A percentile compares a stretch with the other conserved stretches of the same genome.
These are phyloP conservation scores for Diutina scorzettiae DNA, from an alignment of 1,139 yeast genomes.

Conservation along the genomic window DNA sequence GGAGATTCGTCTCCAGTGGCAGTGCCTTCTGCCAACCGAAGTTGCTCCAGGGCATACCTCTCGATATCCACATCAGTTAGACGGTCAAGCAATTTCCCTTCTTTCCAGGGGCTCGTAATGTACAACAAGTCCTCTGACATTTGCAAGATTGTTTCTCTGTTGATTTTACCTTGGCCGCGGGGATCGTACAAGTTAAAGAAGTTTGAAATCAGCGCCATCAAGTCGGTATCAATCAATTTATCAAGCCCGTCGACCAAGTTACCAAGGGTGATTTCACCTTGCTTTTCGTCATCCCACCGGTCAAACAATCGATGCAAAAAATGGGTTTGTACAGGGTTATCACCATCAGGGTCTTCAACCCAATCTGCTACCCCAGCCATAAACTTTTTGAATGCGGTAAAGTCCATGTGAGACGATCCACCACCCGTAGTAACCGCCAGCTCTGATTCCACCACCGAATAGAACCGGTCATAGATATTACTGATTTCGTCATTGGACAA, in stretches of 20 bases:
- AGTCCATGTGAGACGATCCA: slow-evolving; percentile 64
- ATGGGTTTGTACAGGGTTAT: slow-evolving; percentile 18
- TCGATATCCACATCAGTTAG: slow-evolving; percentile 53
- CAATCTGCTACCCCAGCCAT: slow-evolving; percentile 78
- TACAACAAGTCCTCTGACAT: slow-evolving; percentile 80
- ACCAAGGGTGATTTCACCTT: slow-evolving; percentile 49
- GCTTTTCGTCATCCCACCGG: slow-evolving; percentile 53
- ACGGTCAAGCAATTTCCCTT: slow-evolving; percentile 47
- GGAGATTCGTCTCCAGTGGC: slow-evolving; percentile 24
- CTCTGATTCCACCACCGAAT: slow-evolving; percentile 56
- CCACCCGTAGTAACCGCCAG: slow-evolving; percentile 53
- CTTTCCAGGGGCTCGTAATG: slow-evolving; percentile 76
- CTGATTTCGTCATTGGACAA: slow-evolving; percentile 48
- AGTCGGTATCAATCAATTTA: slow-evolving; percentile 54
- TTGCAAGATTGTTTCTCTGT: slow-evolving; percentile 68
- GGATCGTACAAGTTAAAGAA: slow-evolving; percentile 68
- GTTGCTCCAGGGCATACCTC: slow-evolving; percentile 50
- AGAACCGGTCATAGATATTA: slow-evolving; percentile 74
- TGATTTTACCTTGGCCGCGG: slow-evolving; percentile 47
- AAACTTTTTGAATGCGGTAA: slow-evolving; percentile 57
- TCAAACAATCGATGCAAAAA: slow-evolving; percentile 55
- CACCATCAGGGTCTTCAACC: slow-evolving; percentile 22
- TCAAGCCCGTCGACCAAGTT: slow-evolving; percentile 70
- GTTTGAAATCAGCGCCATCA: slow-evolving; percentile 68
- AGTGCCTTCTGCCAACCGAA: slow-evolving; percentile 17